Percentiles rank a stretch among this genome's conserved stretches.
Conservation (phyloP, 768 basidiomycete genomes). For the Boletus bicolor region DNA sequence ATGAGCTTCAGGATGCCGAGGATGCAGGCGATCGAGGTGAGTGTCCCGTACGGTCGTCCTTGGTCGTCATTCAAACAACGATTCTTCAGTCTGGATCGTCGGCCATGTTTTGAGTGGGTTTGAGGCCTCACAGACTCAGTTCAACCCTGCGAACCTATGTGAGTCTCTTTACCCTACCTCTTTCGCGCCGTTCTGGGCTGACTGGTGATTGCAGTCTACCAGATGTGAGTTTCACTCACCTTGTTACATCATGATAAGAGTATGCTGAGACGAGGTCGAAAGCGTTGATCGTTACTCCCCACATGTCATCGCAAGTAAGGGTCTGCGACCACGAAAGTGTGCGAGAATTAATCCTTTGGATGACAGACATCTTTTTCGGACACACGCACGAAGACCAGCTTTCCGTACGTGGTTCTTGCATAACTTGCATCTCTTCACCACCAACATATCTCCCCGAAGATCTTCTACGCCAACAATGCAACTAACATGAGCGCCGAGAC, state of each 20-base stretch:
- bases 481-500: conserved; percentile 53
- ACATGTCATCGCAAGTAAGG: conserved; percentile 42
- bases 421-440: not conserved
- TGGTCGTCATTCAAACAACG: not conserved
- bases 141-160: conserved; percentile 46
- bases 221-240: conserved; percentile 34
- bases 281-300: conserved; percentile 48
- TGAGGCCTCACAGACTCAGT: conserved; percentile 40
- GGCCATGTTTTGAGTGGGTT: conserved; percentile 51
- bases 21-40: conserved; percentile 45
- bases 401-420: conserved; percentile 36
- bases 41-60: not conserved
- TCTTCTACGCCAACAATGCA: conserved; percentile 70
- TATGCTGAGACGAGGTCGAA: not conserved
- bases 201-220: conserved; percentile 36
- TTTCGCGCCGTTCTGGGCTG: not conserved
- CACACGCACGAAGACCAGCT: conserved; percentile 73
- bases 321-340: not conserved
- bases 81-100: conserved; percentile 43
- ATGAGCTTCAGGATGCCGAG: conserved; percentile 52
- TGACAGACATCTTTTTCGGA: conserved; percentile 62
- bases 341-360: not conserved
- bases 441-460: conserved; percentile 33
- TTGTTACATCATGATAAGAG: not conserved
- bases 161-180: conserved; percentile 9